A percentile compares a stretch with the other conserved stretches of the same genome.
Conservation (phyloP, 1,284 basidiomycete genomes). For the Chalciporus sp. region DNA sequence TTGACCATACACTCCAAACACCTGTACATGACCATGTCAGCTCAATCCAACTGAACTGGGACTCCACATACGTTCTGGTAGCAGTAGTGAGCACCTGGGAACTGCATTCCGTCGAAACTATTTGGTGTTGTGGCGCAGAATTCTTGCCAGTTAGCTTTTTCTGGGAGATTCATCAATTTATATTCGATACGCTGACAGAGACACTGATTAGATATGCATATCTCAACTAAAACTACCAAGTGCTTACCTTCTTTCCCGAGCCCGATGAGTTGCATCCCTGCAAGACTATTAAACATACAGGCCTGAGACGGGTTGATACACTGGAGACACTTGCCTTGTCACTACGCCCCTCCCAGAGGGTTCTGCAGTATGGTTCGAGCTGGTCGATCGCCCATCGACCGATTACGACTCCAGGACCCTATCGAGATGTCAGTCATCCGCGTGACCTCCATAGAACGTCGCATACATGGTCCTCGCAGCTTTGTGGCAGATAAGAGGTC, state of each 20-base stretch:
- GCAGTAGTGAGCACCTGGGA: no score
- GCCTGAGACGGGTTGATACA: no score
- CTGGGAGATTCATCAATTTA: not conserved
- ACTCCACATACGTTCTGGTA: no score
- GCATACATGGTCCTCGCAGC: constrained; percentile 27
- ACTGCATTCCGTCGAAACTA: no score
- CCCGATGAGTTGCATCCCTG: constrained; percentile 28
- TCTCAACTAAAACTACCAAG: no score
- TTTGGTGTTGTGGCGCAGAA: no score
- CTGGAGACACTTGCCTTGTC: constrained; percentile 17
- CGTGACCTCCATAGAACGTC: not conserved
- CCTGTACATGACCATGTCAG: constrained; percentile 1
- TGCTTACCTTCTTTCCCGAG: constrained; percentile 29
- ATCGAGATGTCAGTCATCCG: constrained; percentile 1
- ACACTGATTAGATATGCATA: not conserved
- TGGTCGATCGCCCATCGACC: constrained; percentile 26
- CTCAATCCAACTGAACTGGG: not conserved
- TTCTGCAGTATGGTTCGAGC: constrained; percentile 23
- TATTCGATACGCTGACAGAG: constrained; percentile 9
- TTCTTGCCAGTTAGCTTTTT: no score
- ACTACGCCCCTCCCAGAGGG: constrained; percentile 23
- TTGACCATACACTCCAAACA: constrained; percentile 13
- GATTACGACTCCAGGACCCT: constrained; percentile 23
- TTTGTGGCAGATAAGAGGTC: constrained; percentile 18
- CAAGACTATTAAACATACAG: not conserved